Conservation (phyloP, 257 asterid genomes). For the Coffea canephora region DNA sequence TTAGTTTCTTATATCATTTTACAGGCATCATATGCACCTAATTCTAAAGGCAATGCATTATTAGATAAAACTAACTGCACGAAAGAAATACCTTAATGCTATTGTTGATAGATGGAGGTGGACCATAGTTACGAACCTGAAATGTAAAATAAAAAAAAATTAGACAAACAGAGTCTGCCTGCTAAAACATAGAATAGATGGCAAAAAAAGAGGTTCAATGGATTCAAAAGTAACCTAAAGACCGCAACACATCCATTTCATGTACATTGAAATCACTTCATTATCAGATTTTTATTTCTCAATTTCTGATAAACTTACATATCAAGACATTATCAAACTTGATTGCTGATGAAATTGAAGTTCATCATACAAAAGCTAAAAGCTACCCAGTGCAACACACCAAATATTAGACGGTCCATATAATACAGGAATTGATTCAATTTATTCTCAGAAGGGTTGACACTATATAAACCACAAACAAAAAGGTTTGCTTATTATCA, state of each 20-base stretch:
- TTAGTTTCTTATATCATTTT: not conserved
- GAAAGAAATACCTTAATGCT: constrained; percentile 75
- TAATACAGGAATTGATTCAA: too few relatives aligned
- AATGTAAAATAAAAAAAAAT: constrained; percentile 22
- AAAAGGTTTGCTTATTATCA: not conserved
- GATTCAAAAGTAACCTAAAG: not conserved
- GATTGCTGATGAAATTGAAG: not conserved
- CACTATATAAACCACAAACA: not conserved
- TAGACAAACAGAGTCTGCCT: constrained; percentile 13
- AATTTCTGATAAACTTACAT: not conserved
- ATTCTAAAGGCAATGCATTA: not conserved
- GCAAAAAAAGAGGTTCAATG: not conserved
- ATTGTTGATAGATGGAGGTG: constrained; percentile 77
- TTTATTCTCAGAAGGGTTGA: not conserved
- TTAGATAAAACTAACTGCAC: not conserved
- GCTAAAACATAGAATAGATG: not conserved
- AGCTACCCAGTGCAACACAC: too few relatives aligned
- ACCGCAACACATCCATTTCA: not conserved
- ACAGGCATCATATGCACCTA: not conserved
- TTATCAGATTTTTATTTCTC: not conserved
- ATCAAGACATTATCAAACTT: not conserved
- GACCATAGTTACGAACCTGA: constrained; percentile 82
- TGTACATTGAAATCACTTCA: not conserved
- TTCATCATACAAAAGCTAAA: not conserved
- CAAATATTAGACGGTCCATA: not conserved